Conservation (phyloP, 202 grass and related monocot genomes). For the Brachypodium distachyon region DNA sequence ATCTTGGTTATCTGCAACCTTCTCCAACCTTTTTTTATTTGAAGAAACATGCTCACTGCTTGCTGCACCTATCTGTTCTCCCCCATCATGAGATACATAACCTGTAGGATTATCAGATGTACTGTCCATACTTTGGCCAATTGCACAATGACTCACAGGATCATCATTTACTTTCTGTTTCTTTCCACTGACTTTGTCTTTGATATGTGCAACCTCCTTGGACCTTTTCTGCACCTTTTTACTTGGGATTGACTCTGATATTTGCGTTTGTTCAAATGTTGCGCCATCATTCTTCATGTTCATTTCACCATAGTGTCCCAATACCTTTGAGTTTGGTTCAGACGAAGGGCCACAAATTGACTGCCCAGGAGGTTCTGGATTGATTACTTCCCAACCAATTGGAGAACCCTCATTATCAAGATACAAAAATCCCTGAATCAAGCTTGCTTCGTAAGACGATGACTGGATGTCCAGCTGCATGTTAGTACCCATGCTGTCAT, state of each 20-base stretch:
- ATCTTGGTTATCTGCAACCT: slow-evolving; percentile 19
- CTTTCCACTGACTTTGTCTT: neutral
- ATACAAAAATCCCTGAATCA: slow-evolving; percentile 61
- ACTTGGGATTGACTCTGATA: slow-evolving; percentile 8
- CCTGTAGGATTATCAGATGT: neutral
- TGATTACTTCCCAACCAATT: slow-evolving; percentile 33
- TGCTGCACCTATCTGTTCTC: neutral
- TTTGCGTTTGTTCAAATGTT: slow-evolving; percentile 24
- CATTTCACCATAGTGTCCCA: neutral
- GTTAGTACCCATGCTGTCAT: slow-evolving; percentile 13
- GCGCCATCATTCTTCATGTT: neutral
- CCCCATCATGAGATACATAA: neutral
- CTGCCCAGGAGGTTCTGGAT: slow-evolving; percentile 20
- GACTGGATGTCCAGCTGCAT: slow-evolving; percentile 10
- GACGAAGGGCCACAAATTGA: neutral
- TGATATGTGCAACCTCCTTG: slow-evolving; percentile 32
- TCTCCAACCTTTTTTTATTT: slow-evolving; percentile 20
- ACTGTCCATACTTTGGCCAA: slow-evolving; percentile 3
- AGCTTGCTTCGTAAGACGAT: slow-evolving; percentile 46
- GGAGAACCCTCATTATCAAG: slow-evolving; percentile 56
- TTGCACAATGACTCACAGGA: neutral
- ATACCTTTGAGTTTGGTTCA: slow-evolving; percentile 8
- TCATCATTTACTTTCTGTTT: slow-evolving; percentile 15
- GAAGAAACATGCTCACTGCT: slow-evolving; percentile 7
- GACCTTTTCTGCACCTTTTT: slow-evolving; percentile 35